These are phyloP conservation scores for Talaromyces islandicus DNA, from an alignment of 2,329 filamentous ascomycete species.

Conservation along the genomic window DNA sequence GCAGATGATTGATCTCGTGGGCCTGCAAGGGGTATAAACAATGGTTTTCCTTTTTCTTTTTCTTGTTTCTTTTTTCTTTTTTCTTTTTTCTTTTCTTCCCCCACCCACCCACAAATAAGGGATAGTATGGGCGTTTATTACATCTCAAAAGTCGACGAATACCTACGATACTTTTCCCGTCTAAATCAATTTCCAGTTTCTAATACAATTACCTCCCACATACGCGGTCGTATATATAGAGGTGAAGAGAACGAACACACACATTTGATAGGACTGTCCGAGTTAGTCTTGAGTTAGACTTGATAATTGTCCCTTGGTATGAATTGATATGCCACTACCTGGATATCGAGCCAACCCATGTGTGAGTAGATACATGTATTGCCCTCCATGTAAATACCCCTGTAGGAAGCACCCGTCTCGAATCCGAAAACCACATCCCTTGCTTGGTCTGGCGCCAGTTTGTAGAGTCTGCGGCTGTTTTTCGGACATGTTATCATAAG, in stretches of 20 bases:
- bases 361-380: neutral
- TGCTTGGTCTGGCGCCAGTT: neutral
- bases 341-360: neutral
- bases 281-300: no score
- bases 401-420: neutral
- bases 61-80: no score
- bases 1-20: neutral
- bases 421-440: neutral
- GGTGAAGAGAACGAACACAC: neutral
- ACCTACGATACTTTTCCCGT: no score
- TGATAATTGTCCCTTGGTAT: neutral
- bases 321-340: neutral
- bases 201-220: neutral
- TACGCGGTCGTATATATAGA: neutral
- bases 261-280: no score
- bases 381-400: neutral
- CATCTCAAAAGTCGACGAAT: neutral
- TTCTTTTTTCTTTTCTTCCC: no score
- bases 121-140: no score
- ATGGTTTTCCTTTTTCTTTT: no score
- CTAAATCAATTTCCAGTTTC: no score
- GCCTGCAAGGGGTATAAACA: neutral
- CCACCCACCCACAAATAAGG: no score
- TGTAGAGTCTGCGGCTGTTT: neutral
- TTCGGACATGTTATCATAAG: neutral